phyloP scores from a whole-genome alignment of 1,284 basidiomycete genomes.

The Ganoderma leucocontextum region DNA sequence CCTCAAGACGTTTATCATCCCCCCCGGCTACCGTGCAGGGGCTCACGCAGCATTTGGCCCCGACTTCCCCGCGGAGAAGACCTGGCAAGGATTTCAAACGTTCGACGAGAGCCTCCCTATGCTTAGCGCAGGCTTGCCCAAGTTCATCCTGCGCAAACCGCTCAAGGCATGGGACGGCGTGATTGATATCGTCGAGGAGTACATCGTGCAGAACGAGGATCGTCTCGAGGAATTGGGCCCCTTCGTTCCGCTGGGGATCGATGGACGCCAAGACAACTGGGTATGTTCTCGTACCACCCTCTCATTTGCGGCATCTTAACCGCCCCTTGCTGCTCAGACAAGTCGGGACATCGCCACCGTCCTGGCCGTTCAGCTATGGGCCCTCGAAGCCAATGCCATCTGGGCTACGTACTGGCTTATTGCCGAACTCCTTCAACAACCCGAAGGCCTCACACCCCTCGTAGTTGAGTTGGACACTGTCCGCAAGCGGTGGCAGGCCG shows the following conservation, averaged over 20 bases:
- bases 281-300: slow-evolving; percentile 15
- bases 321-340: slow-evolving; percentile 7
- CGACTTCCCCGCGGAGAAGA: slow-evolving; percentile 34
- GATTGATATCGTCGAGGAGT: slow-evolving; percentile 36
- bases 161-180: slow-evolving; percentile 35
- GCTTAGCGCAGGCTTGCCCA: slow-evolving; percentile 36
- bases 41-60: slow-evolving; percentile 38
- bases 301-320: not conserved
- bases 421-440: slow-evolving; percentile 38
- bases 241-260: slow-evolving; percentile 23
- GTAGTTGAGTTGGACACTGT: slow-evolving; percentile 39
- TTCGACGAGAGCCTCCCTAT: slow-evolving; percentile 45
- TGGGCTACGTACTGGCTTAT: slow-evolving; percentile 43
- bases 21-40: slow-evolving; percentile 37
- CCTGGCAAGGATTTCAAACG: slow-evolving; percentile 25
- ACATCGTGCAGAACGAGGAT: slow-evolving; percentile 33
- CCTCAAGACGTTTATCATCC: slow-evolving; percentile 30
- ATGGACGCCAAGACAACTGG: slow-evolving; percentile 31
- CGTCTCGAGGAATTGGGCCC: slow-evolving; percentile 31
- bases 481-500: slow-evolving; percentile 23
- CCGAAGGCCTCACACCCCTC: slow-evolving; percentile 37
- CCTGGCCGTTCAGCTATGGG: slow-evolving; percentile 39
- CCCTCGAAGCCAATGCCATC: slow-evolving; percentile 43
- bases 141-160: slow-evolving; percentile 23
- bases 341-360: slow-evolving; percentile 26